Conservation (phyloP, 108 stramenopile species). For the Licmophora abbreviata region DNA sequence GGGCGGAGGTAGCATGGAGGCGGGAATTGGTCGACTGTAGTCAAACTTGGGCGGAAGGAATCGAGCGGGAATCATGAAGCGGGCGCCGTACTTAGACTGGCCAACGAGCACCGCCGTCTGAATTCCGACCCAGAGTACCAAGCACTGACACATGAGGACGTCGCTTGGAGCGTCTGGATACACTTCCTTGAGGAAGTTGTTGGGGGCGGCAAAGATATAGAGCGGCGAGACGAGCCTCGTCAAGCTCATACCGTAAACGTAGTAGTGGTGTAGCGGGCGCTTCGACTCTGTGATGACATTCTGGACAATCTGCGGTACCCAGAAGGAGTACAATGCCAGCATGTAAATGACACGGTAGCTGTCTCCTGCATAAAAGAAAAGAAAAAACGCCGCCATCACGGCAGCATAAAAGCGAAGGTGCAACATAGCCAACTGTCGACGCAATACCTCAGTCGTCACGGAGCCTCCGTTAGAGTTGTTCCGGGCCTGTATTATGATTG, state of each 20-base stretch:
- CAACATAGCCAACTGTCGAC: slow-evolving; percentile 69
- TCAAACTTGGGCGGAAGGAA: slow-evolving; percentile 92
- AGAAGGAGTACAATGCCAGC: slow-evolving; percentile 84
- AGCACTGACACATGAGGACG: slow-evolving; percentile 44
- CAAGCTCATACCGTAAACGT: slow-evolving; percentile 81
- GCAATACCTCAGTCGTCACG: slow-evolving; percentile 49
- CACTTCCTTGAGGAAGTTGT: slow-evolving; percentile 84
- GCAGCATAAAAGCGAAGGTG: slow-evolving; percentile 87
- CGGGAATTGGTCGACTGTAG: slow-evolving; percentile 85
- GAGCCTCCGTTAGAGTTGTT: slow-evolving; percentile 54
- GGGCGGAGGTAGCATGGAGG: slow-evolving; percentile 37
- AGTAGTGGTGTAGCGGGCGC: slow-evolving; percentile 74
- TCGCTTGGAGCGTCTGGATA: slow-evolving; percentile 61
- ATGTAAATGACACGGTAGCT: slow-evolving; percentile 47
- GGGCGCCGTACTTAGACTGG: slow-evolving; percentile 79
- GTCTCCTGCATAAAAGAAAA: slow-evolving; percentile 58
- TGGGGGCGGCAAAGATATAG: slow-evolving; percentile 80
- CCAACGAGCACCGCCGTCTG: slow-evolving; percentile 75
- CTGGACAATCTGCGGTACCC: slow-evolving; percentile 93
- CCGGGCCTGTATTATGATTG: slow-evolving; percentile 78
- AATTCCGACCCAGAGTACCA: slow-evolving; percentile 79
- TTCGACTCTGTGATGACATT: slow-evolving; percentile 78
- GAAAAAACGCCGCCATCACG: slow-evolving; percentile 57
- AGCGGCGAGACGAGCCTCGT: slow-evolving; percentile 84
- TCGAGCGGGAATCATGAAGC: slow-evolving; percentile 85